Evolutionary conservation across 2,329 filamentous ascomycete species (phyloP), one percentile per base, ranked within the genome.

Genomic region (Cordyceps militaris): DNA sequence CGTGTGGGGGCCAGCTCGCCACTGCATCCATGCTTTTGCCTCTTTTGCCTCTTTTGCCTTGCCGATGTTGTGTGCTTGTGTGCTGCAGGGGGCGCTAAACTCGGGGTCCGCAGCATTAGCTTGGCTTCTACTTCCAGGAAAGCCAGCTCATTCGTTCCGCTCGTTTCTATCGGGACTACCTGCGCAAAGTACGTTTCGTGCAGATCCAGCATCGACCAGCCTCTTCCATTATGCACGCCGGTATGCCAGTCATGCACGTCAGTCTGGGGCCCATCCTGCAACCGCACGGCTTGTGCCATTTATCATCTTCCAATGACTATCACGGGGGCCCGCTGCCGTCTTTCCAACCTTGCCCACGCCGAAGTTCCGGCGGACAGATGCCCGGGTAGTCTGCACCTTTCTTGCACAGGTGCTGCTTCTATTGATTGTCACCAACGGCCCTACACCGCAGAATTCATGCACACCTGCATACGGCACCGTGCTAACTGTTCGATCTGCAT

Each of bases 161-260:
- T 48, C 23, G 43, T 48, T 36, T 28, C 32, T 56, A 32, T 47
- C n/a, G 10, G 23, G n/a, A 28, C 32, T 32, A 21, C 53, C 26
- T 40, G 21, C 24, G 23, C 43, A 56, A 26, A 4, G 32, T 21
- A 48, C 14, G 43, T 24, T 23, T 38, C 24, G 14, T 40, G 53
- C 32, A 47, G 43, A 56, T 48, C 42, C 53, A 38, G 30, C n/a
- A 24, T 40, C 32, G 21, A 24, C 51, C 51, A 54, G 43, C 53
- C 53, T 38, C 43, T 43, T 30, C 34, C 43, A 30, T 56, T 40
- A 54, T 44, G 51, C 51, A 32, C 42, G 26, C 51, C 13, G 30
- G 19, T 46, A 54, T 54, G 51, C 40, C 51, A 36, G 51, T 54
- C 51, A 54, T 54, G 30, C 42, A 36, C 40, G 40, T 43, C 51